Evolutionary conservation across 805 yeast species (phyloP).

Genomic region (Ogataea nakhonphanomensis): DNA sequence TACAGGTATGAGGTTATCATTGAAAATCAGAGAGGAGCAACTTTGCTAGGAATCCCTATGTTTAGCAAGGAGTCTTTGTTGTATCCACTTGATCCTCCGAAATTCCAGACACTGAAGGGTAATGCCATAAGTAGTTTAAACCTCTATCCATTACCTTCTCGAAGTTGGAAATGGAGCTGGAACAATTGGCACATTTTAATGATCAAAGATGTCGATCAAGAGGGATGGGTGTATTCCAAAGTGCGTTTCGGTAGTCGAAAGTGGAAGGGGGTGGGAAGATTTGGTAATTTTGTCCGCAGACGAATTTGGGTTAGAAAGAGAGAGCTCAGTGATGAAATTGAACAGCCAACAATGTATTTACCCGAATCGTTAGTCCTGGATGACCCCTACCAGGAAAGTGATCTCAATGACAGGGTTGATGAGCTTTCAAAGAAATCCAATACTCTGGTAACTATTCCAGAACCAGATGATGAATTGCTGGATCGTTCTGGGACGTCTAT

Average conservation of each 20-base stretch:
- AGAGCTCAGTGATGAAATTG: conserved; percentile 11
- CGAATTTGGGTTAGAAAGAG: conserved; percentile 50
- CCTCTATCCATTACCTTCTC: conserved; percentile 45
- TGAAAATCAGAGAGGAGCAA: conserved; percentile 55
- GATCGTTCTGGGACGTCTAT: too few species aligned
- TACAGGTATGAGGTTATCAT: conserved; percentile 40
- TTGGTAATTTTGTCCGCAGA: conserved; percentile 49
- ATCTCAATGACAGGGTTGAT: too few species aligned
- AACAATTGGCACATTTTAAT: conserved; percentile 50
- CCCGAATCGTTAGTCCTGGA: conserved; percentile 9
- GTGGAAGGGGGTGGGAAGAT: conserved; percentile 50
- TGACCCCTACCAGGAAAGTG: too few species aligned
- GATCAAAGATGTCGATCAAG: conserved; percentile 55
- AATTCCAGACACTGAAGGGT: conserved; percentile 44
- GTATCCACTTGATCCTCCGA: conserved; percentile 50
- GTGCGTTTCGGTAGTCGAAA: conserved; percentile 37
- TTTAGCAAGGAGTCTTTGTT: conserved; percentile 44
- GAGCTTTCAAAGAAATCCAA: background rate
- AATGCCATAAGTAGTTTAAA: conserved; percentile 29
- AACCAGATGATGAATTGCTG: too few species aligned
- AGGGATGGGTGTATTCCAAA: conserved; percentile 53
- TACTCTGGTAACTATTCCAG: too few species aligned
- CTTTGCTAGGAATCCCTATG: conserved; percentile 49
- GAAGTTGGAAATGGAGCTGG: conserved; percentile 55
- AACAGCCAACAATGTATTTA: background rate